These are phyloP conservation scores for Tulasnella sp. DNA, from an alignment of 768 basidiomycete species.

Conservation along the genomic window DNA sequence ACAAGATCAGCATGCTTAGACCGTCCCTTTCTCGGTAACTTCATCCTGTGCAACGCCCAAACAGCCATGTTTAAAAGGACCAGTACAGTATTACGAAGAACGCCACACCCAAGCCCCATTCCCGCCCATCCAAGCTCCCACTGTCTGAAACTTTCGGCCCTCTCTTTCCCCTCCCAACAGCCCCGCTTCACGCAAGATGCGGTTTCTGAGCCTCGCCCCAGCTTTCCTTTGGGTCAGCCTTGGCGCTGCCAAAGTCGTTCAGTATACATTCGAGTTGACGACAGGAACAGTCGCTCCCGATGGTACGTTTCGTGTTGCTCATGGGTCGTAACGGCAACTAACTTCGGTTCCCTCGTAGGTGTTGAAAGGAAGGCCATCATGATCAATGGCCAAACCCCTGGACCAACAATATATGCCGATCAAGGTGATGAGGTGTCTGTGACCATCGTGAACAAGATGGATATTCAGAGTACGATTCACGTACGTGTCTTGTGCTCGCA, in stretches of 20 bases:
- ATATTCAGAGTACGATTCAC: conserved; percentile 7
- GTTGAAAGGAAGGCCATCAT: not conserved
- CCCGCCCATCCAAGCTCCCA: not conserved
- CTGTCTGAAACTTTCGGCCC: not conserved
- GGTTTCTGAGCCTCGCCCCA: conserved; percentile 6
- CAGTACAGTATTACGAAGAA: not conserved
- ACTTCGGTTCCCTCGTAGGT: not conserved
- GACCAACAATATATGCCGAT: not conserved
- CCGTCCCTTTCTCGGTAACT: not conserved
- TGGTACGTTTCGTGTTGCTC: conserved; percentile 1
- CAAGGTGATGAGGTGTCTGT: conserved; percentile 6
- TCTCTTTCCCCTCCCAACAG: not conserved
- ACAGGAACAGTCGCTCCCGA: conserved; percentile 3
- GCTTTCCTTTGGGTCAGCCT: not conserved
- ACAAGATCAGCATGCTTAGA: not conserved
- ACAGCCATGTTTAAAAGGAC: not conserved
- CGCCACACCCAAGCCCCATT: not conserved
- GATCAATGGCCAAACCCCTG: conserved; percentile 22
- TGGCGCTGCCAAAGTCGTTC: not conserved
- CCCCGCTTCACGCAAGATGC: not conserved
- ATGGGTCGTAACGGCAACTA: not conserved
- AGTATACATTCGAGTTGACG: conserved; percentile 11
- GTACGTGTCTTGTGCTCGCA: not conserved
- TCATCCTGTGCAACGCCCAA: not conserved
- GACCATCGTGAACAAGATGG: conserved; percentile 15